Evolutionary conservation across 2,329 filamentous ascomycete species (phyloP).

Genomic region (Fusarium albosuccineum): DNA sequence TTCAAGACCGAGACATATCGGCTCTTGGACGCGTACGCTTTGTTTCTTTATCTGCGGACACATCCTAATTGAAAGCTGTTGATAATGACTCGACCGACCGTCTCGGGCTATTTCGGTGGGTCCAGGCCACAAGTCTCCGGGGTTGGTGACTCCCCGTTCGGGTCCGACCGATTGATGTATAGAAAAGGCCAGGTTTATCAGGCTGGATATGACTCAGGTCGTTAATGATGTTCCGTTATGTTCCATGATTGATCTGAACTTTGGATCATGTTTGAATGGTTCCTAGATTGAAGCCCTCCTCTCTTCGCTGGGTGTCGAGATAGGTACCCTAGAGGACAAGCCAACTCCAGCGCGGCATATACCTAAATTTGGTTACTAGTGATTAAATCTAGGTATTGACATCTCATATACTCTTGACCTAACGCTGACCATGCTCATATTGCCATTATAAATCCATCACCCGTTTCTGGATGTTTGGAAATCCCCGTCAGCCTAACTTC

Average conservation of each 20-base stretch:
- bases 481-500: slow-evolving; percentile 24
- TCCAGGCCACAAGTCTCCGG: not conserved
- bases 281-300: too few species aligned
- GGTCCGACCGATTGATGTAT: not conserved
- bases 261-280: too few species aligned
- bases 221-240: not conserved
- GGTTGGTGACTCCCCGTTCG: not conserved
- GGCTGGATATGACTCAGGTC: not conserved
- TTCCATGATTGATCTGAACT: too few species aligned
- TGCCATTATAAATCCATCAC: not conserved
- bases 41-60: not conserved
- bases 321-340: too few species aligned
- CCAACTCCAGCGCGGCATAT: too few species aligned
- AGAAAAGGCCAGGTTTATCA: not conserved
- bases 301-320: too few species aligned
- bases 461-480: not conserved
- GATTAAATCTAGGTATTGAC: too few species aligned
- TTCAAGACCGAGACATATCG: too few species aligned
- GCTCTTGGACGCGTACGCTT: too few species aligned
- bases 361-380: too few species aligned
- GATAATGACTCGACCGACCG: slow-evolving; percentile 4
- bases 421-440: too few species aligned
- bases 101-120: slow-evolving; percentile 22
- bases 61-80: rapidly evolving
- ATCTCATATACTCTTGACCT: too few species aligned